Percentiles rank a stretch among this genome's conserved stretches.
Conservation (phyloP, 768 basidiomycete genomes). For the Agrocybe chaxingu region DNA sequence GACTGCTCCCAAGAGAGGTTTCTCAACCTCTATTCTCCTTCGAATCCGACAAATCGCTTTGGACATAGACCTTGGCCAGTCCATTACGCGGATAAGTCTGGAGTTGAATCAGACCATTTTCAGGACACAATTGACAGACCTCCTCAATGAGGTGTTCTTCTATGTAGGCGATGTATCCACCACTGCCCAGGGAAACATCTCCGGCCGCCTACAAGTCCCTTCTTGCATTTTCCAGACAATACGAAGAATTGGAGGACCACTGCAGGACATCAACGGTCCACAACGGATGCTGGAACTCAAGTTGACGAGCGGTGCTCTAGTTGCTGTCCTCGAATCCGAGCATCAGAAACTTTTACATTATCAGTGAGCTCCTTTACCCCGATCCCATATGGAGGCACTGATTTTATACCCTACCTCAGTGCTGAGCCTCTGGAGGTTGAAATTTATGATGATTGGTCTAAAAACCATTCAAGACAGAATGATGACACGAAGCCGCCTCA, state of each 20-base stretch:
- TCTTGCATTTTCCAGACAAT: conserved; percentile 75
- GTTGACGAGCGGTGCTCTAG: conserved; percentile 70
- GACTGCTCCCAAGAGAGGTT: conserved; percentile 30
- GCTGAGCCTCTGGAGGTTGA: conserved; percentile 76
- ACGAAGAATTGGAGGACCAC: conserved; percentile 46
- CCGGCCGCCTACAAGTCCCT: conserved; percentile 64
- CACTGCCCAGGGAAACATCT: conserved; percentile 68
- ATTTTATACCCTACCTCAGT: conserved; percentile 29
- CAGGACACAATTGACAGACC: conserved; percentile 63
- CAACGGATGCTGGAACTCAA: conserved; percentile 67
- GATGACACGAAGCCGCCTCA: conserved; percentile 50
- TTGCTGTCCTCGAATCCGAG: conserved; percentile 70
- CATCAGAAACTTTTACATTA: conserved; percentile 72
- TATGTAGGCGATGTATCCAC: conserved; percentile 63
- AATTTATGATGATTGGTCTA: conserved; percentile 82
- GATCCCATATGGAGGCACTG: not conserved
- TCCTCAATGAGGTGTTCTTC: conserved; percentile 59
- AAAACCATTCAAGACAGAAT: conserved; percentile 34
- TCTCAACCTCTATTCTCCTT: conserved; percentile 63
- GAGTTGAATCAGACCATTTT: conserved; percentile 62
- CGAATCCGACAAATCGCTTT: conserved; percentile 72
- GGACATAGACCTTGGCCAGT: conserved; percentile 81
- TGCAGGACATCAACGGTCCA: conserved; percentile 27
- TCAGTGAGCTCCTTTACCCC: conserved; percentile 43
- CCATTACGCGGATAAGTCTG: conserved; percentile 71